These are phyloP conservation scores for Arthroderma sp. DNA, from an alignment of 2,329 filamentous ascomycete genomes.

Conservation along the genomic window DNA sequence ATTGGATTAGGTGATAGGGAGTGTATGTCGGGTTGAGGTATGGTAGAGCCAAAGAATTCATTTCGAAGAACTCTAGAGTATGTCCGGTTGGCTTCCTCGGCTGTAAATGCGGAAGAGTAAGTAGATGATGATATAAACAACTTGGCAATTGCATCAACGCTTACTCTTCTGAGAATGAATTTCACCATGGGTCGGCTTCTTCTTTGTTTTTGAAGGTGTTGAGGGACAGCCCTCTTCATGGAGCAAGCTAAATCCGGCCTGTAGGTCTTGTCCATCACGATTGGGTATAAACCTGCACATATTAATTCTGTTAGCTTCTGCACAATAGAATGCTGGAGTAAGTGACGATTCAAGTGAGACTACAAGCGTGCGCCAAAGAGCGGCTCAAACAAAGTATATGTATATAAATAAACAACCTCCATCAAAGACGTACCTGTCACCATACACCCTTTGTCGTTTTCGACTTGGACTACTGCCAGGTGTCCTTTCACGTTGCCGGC, in stretches of 20 bases:
- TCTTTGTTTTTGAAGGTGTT: conserved; percentile 74
- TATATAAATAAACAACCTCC: not conserved
- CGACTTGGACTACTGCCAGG: conserved; percentile 55
- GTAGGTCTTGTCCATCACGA: conserved; percentile 79
- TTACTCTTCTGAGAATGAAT: conserved; percentile 87
- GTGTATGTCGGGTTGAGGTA: conserved; percentile 65
- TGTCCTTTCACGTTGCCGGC: conserved; percentile 48
- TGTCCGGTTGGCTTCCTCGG: conserved; percentile 87
- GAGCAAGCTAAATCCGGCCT: conserved; percentile 81
- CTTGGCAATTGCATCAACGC: conserved; percentile 22
- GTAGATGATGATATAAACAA: conserved; percentile 13
- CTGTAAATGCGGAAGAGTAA: conserved; percentile 31
- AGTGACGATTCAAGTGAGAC: not conserved
- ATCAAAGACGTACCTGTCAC: conserved; percentile 41
- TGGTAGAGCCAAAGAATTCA: conserved; percentile 81
- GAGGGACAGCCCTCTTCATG: conserved; percentile 89
- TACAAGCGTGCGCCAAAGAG: not conserved
- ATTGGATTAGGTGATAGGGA: conserved; percentile 48
- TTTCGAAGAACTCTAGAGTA: conserved; percentile 79
- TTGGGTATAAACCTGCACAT: conserved; percentile 78
- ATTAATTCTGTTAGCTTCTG: not conserved
- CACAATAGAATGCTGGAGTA: not conserved
- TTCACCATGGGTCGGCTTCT: conserved; percentile 75
- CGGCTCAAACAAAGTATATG: not conserved
- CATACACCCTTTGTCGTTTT: conserved; percentile 56